These are phyloP conservation scores for Tulasnella sp. DNA, from an alignment of 768 basidiomycete species.

Conservation along the genomic window DNA sequence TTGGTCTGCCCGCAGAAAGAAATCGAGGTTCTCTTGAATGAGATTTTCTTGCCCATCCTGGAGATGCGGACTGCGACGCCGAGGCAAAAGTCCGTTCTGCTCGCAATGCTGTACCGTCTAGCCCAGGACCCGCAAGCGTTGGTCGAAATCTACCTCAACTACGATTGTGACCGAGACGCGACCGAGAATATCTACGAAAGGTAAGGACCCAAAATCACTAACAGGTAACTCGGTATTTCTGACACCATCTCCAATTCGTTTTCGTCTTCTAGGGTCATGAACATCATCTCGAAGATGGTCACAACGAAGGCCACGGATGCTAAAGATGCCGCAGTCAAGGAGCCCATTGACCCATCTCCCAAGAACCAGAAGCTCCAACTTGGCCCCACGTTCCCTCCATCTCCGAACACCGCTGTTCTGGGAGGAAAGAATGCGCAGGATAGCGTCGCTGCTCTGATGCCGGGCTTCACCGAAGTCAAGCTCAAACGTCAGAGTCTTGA, in stretches of 20 bases:
- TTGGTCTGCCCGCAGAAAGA: slow-evolving; percentile 69
- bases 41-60: slow-evolving; percentile 96
- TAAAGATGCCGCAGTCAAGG: slow-evolving; percentile 56
- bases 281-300: slow-evolving; percentile 90
- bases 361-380: slow-evolving; percentile 30
- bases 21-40: slow-evolving; percentile 95
- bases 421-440: slow-evolving; percentile 52
- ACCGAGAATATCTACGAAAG: slow-evolving; percentile 97
- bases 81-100: slow-evolving; percentile 89
- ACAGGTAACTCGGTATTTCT: not conserved
- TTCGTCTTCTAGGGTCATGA: slow-evolving; percentile 68
- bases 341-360: slow-evolving; percentile 42
- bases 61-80: slow-evolving; percentile 97
- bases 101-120: slow-evolving; percentile 80
- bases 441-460: slow-evolving; percentile 45
- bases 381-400: slow-evolving; percentile 50
- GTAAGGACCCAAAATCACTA: slow-evolving; percentile 42
- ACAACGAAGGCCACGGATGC: slow-evolving; percentile 53
- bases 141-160: slow-evolving; percentile 98
- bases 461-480: slow-evolving; percentile 76
- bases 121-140: slow-evolving; percentile 96
- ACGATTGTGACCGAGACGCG: slow-evolving; percentile 94
- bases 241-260: not conserved
- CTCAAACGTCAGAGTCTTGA: slow-evolving; percentile 91
- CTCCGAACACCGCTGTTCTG: slow-evolving; percentile 62